Conservation (phyloP, 2,329 filamentous ascomycete species). For the Colletotrichum magnum region DNA sequence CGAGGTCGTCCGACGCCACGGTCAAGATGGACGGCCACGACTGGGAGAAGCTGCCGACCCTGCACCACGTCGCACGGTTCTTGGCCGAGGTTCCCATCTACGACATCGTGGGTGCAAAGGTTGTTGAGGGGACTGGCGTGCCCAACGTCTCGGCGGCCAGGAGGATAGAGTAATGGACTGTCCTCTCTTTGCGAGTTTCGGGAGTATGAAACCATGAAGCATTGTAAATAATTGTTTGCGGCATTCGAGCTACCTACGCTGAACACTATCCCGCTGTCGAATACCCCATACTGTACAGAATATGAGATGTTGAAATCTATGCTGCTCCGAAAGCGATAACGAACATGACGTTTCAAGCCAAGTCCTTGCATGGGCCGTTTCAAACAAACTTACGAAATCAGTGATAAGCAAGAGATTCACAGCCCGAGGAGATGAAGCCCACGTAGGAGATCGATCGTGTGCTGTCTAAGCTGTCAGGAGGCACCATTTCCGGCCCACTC, state of each 20-base stretch:
- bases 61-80: constrained; percentile 69
- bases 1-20: constrained; percentile 54
- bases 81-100: constrained; percentile 71
- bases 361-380: neutral
- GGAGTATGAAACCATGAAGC: neutral
- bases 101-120: constrained; percentile 67
- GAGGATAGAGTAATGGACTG: constrained; percentile 27
- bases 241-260: constrained; percentile 3
- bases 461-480: too few relatives aligned
- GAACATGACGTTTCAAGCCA: neutral
- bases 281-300: constrained; percentile 17
- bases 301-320: neutral
- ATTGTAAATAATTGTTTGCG: constrained; percentile 16
- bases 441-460: too few relatives aligned
- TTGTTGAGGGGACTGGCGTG: constrained; percentile 68
- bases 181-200: neutral
- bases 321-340: neutral
- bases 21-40: constrained; percentile 64
- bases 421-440: too few relatives aligned
- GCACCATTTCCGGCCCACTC: too few relatives aligned
- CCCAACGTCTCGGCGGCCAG: constrained; percentile 55
- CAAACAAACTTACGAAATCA: neutral
- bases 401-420: too few relatives aligned
- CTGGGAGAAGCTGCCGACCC: constrained; percentile 70
- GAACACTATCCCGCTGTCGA: neutral